A percentile compares a stretch with the other conserved stretches of the same genome.
Conservation (phyloP, 129 eudicot genomes). For the Lactuca sativa region DNA sequence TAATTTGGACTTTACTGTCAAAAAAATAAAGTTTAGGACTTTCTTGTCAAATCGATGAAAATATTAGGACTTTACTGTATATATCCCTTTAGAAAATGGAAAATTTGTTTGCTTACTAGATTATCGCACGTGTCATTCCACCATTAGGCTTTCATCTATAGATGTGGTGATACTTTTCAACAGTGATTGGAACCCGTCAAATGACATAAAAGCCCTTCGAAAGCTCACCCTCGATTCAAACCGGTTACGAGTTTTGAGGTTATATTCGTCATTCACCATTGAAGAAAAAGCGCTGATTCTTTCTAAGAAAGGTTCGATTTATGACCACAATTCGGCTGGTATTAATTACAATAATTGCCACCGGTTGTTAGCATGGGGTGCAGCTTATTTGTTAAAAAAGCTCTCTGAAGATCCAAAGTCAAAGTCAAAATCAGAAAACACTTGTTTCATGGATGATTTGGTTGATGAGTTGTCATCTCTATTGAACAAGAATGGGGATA, state of each 20-base stretch:
- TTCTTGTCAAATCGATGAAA: too few relatives aligned
- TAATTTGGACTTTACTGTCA: too few relatives aligned
- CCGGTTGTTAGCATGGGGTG: conserved; percentile 59
- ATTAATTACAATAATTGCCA: conserved; percentile 38
- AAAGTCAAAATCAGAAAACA: background rate
- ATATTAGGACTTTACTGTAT: too few relatives aligned
- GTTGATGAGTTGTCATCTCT: conserved; percentile 39
- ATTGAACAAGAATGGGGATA: background rate
- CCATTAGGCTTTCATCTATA: conserved; percentile 38
- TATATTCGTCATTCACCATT: conserved; percentile 59
- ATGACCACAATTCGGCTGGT: conserved; percentile 25
- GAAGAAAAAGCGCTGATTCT: conserved; percentile 66
- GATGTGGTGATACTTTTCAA: conserved; percentile 64
- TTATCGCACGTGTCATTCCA: conserved; percentile 47
- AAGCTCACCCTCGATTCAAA: conserved; percentile 45
- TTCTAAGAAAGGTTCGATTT: conserved; percentile 44
- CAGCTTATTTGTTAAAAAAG: conserved; percentile 38
- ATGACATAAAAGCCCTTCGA: conserved; percentile 52
- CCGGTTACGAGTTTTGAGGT: conserved; percentile 50
- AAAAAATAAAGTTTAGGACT: too few relatives aligned
- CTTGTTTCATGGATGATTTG: conserved; percentile 39
- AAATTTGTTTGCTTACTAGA: conserved; percentile 55
- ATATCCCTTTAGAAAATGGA: conserved; percentile 20
- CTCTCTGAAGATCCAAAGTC: conserved; percentile 25
- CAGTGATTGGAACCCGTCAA: conserved; percentile 62